Conservation (phyloP, 352 stramenopile genomes). For the Phytophthora fragariae region DNA sequence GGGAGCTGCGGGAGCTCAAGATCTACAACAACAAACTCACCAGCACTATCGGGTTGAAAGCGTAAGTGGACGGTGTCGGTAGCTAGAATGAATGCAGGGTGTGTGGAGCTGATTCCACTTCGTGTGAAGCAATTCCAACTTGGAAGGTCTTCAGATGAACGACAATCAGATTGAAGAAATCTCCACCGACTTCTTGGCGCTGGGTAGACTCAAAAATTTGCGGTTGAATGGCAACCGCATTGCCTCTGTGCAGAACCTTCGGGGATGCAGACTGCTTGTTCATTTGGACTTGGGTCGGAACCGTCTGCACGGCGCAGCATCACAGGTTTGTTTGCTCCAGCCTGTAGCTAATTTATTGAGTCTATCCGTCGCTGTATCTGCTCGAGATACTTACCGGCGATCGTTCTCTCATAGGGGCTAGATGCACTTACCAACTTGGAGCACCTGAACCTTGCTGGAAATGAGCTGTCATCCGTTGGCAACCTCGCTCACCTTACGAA, state of each 20-base stretch:
- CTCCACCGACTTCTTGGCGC: slow-evolving; percentile 60
- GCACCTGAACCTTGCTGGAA: slow-evolving; percentile 72
- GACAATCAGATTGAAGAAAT: slow-evolving; percentile 79
- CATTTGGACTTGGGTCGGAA: slow-evolving; percentile 80
- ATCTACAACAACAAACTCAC: slow-evolving; percentile 86
- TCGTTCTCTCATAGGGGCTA: slow-evolving; percentile 47
- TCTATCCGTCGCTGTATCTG: neutral
- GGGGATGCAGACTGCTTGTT: slow-evolving; percentile 60
- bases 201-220: slow-evolving; percentile 76
- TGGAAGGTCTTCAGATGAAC: slow-evolving; percentile 74
- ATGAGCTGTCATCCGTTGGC: slow-evolving; percentile 60
- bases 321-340: slow-evolving; percentile 43
- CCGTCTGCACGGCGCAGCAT: slow-evolving; percentile 44
- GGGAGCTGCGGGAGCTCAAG: slow-evolving; percentile 77
- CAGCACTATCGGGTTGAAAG: slow-evolving; percentile 57
- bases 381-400: neutral
- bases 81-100: neutral
- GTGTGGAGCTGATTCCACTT: neutral
- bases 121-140: slow-evolving; percentile 58
- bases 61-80: slow-evolving; percentile 31
- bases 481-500: slow-evolving; percentile 73
- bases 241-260: slow-evolving; percentile 54
- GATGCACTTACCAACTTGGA: slow-evolving; percentile 63
- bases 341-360: neutral
- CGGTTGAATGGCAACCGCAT: slow-evolving; percentile 79